These are phyloP conservation scores for Amaranthus cruentus DNA, from an alignment of 148 eudicot genomes.

Conservation along the genomic window DNA sequence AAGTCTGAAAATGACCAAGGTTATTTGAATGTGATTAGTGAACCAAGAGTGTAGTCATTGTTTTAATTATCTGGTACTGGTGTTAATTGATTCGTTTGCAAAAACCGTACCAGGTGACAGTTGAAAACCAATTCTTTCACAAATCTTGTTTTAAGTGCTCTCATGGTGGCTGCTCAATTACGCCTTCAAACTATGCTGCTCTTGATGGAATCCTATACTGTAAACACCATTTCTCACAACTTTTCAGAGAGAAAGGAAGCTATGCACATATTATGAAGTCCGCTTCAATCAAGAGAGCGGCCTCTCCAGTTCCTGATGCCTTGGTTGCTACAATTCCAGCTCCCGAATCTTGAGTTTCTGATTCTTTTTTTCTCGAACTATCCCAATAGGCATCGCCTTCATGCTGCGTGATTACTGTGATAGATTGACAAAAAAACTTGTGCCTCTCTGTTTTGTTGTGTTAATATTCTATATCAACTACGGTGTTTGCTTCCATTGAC, in stretches of 20 bases:
- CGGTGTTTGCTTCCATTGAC: slow-evolving; percentile 2
- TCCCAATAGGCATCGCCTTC: slow-evolving; percentile 11
- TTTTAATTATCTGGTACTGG: not conserved
- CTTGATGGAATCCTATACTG: slow-evolving; percentile 80
- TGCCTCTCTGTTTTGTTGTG: slow-evolving; percentile 7
- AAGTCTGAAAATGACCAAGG: not conserved
- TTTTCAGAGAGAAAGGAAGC: slow-evolving; percentile 93
- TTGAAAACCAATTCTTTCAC: slow-evolving; percentile 71
- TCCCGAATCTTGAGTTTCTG: slow-evolving; percentile 15
- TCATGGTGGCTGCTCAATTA: slow-evolving; percentile 70
- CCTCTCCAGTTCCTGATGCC: slow-evolving; percentile 45
- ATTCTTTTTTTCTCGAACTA: not conserved
- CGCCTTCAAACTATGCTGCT: slow-evolving; percentile 92
- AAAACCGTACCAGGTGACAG: slow-evolving; percentile 56
- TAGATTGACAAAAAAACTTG: slow-evolving; percentile 2
- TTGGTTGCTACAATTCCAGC: slow-evolving; percentile 29
- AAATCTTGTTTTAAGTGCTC: slow-evolving; percentile 88
- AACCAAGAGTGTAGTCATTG: not conserved
- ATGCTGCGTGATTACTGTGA: slow-evolving; percentile 10
- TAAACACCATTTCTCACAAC: slow-evolving; percentile 91
- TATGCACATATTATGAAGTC: slow-evolving; percentile 78
- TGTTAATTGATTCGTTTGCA: slow-evolving; percentile 1
- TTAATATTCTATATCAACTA: not conserved
- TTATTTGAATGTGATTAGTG: not conserved
- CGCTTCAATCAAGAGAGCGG: slow-evolving; percentile 54